Evolutionary conservation across 225 moss, liverwort and hornwort genomes (phyloP).

Genomic region (Polytrichum formosum): DNA sequence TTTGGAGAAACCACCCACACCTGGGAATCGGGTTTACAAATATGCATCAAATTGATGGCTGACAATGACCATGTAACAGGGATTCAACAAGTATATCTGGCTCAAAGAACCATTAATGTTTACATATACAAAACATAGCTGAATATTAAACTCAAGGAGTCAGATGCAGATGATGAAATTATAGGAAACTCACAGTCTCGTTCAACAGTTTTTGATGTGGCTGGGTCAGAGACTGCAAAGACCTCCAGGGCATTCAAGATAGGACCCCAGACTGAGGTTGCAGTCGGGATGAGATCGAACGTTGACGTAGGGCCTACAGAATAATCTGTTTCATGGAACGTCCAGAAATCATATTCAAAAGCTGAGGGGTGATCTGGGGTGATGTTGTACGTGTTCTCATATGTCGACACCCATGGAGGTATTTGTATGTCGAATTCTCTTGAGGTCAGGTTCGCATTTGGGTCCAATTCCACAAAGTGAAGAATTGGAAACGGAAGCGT

Average conservation of each 20-base stretch:
- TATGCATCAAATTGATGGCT: not conserved
- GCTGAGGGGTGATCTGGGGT: not conserved
- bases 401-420: not conserved
- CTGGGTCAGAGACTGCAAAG: not conserved
- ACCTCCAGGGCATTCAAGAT: slow-evolving; percentile 2
- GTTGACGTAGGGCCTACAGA: not conserved
- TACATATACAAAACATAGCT: not conserved
- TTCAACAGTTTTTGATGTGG: not conserved
- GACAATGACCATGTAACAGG: not conserved
- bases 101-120: not conserved
- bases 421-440: slow-evolving; percentile 11
- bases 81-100: not conserved
- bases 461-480: slow-evolving; percentile 16
- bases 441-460: slow-evolving; percentile 3
- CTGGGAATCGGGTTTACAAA: not conserved
- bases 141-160: no score
- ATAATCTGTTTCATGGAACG: not conserved
- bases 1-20: not conserved
- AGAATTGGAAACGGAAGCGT: not conserved
- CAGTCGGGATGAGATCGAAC: not conserved
- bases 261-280: slow-evolving; percentile 8
- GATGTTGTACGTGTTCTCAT: not conserved
- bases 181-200: slow-evolving; percentile 18
- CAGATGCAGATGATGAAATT: no score
- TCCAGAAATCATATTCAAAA: not conserved